Evolutionary conservation across 2,329 filamentous ascomycete genomes (phyloP).

Genomic region (Colletotrichum truncatum): DNA sequence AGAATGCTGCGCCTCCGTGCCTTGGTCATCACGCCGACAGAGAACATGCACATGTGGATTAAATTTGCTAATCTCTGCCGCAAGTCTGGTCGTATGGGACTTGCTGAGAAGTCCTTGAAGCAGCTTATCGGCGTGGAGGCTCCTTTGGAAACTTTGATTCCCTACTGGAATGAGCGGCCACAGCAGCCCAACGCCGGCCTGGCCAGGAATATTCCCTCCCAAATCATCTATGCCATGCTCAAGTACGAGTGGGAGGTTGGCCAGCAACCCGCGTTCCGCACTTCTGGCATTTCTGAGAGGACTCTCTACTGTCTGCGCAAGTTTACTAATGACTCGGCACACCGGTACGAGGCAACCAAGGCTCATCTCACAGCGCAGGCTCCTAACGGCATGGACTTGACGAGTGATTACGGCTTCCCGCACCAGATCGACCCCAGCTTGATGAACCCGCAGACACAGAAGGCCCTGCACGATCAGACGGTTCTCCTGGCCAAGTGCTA

Average conservation of each 20-base stretch:
- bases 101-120: slow-evolving; percentile 94
- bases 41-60: slow-evolving; percentile 99
- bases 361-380: slow-evolving; percentile 58
- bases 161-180: slow-evolving; percentile 62
- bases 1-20: slow-evolving; percentile 95
- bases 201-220: slow-evolving; percentile 67
- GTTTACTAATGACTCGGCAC: slow-evolving; percentile 69
- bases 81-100: slow-evolving; percentile 92
- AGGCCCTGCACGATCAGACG: slow-evolving; percentile 67
- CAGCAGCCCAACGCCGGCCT: slow-evolving; percentile 40
- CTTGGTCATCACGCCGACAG: slow-evolving; percentile 87
- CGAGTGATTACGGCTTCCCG: slow-evolving; percentile 60
- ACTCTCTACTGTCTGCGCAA: slow-evolving; percentile 67
- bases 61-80: slow-evolving; percentile 98
- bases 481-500: slow-evolving; percentile 93
- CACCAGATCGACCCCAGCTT: slow-evolving; percentile 54
- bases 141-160: slow-evolving; percentile 67
- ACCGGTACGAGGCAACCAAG: slow-evolving; percentile 61
- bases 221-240: slow-evolving; percentile 94
- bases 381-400: slow-evolving; percentile 54
- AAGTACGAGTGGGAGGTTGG: slow-evolving; percentile 96
- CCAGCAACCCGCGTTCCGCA: slow-evolving; percentile 61
- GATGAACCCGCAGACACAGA: slow-evolving; percentile 60
- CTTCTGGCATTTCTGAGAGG: slow-evolving; percentile 58
- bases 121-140: slow-evolving; percentile 82